Evolutionary conservation across 2,329 filamentous ascomycete genomes (phyloP).

Genomic region (Diaporthe humulicola): DNA sequence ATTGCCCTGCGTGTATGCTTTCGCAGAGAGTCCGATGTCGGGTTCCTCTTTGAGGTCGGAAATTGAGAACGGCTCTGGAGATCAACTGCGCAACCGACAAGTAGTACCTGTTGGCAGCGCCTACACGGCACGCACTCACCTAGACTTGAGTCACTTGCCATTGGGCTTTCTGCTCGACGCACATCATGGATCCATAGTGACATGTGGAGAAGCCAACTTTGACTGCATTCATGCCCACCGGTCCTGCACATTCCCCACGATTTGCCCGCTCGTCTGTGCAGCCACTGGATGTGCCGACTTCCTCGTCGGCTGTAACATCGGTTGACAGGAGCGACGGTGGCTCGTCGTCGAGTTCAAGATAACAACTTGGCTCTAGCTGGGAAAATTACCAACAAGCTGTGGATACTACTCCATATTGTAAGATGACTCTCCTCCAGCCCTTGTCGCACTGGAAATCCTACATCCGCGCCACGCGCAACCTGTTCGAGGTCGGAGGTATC

Average conservation of each 20-base stretch:
- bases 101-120: neutral
- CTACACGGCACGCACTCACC: neutral
- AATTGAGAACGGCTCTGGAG: neutral
- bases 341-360: neutral
- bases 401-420: neutral
- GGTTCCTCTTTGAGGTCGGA: neutral
- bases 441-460: neutral
- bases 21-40: constrained; percentile 10
- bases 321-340: neutral
- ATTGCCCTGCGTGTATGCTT: neutral
- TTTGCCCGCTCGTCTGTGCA: neutral
- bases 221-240: neutral
- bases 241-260: neutral
- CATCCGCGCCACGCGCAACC: neutral
- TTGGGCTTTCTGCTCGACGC: neutral
- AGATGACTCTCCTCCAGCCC: neutral
- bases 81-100: neutral
- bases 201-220: neutral
- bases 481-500: neutral
- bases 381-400: neutral
- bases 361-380: neutral
- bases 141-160: neutral
- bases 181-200: constrained; percentile 8
- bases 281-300: neutral
- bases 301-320: neutral